Evolutionary conservation across 768 basidiomycete species (phyloP).

Genomic region (Collybiopsis confluens): DNA sequence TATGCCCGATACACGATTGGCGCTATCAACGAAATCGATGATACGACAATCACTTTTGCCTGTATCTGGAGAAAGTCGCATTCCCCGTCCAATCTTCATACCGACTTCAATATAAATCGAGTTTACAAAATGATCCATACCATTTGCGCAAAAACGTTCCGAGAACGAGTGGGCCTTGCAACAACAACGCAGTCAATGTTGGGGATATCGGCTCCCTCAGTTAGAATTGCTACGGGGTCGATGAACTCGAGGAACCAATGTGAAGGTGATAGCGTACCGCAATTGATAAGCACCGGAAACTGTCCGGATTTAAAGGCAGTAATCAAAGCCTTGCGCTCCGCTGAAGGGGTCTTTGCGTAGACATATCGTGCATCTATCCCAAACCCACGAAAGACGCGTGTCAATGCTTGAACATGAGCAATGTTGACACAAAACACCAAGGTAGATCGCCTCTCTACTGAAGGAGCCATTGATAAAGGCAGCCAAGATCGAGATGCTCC

Average conservation of each 20-base stretch:
- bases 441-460: conserved; percentile 74
- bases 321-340: conserved; percentile 63
- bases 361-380: conserved; percentile 87
- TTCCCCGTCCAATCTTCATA: conserved; percentile 84
- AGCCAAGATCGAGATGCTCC: neutral
- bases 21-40: conserved; percentile 87
- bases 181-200: conserved; percentile 90
- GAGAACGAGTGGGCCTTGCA: conserved; percentile 83
- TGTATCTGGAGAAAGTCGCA: conserved; percentile 77
- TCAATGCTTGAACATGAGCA: conserved; percentile 73
- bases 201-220: conserved; percentile 93
- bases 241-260: neutral
- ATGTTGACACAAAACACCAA: conserved; percentile 90
- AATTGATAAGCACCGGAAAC: conserved; percentile 88
- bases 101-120: neutral
- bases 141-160: conserved; percentile 92
- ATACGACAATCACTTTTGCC: conserved; percentile 83
- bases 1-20: conserved; percentile 62
- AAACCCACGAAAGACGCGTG: conserved; percentile 61
- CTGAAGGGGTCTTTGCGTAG: conserved; percentile 59
- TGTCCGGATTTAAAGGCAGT: conserved; percentile 62
- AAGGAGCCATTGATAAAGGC: conserved; percentile 6
- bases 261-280: conserved; percentile 43
- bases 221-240: conserved; percentile 63
- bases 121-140: conserved; percentile 36